phyloP scores from a whole-genome alignment of 805 yeast species.

The Saccharomyces paradoxus region DNA sequence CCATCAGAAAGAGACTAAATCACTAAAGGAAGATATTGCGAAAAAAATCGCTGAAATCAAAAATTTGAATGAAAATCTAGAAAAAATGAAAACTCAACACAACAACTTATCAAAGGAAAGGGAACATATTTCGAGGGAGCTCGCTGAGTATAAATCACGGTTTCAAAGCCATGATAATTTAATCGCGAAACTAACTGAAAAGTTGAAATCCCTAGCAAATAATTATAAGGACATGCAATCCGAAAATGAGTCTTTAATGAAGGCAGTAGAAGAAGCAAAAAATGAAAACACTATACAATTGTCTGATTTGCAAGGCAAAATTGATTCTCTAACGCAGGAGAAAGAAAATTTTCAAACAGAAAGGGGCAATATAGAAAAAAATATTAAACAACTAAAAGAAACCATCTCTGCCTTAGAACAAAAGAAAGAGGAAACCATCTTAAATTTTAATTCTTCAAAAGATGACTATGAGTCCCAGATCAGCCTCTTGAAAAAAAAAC shows the following conservation, averaged over 20 bases:
- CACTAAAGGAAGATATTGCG: conserved; percentile 16
- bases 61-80: conserved; percentile 8
- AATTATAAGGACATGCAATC: conserved; percentile 23
- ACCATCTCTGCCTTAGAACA: neutral
- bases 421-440: neutral
- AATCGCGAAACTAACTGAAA: conserved; percentile 38
- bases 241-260: conserved; percentile 18
- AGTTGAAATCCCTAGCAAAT: conserved; percentile 37
- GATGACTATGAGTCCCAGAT: neutral
- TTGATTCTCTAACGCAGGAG: conserved; percentile 6
- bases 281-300: conserved; percentile 10
- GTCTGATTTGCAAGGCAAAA: conserved; percentile 4
- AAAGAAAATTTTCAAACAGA: conserved; percentile 4
- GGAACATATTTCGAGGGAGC: conserved; percentile 16
- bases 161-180: conserved; percentile 29
- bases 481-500: conserved; percentile 10
- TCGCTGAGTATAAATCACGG: conserved; percentile 19
- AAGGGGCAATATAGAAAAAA: conserved; percentile 1
- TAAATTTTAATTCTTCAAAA: neutral
- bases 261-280: conserved; percentile 7
- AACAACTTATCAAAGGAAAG: conserved; percentile 21
- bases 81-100: neutral
- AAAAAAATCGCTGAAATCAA: conserved; percentile 11
- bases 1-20: conserved; percentile 18
- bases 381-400: neutral